Percentiles rank a stretch among this genome's conserved stretches.
Evolutionary conservation across 2,329 filamentous ascomycete genomes (phyloP).

Genomic region (Scytalidium sp.): DNA sequence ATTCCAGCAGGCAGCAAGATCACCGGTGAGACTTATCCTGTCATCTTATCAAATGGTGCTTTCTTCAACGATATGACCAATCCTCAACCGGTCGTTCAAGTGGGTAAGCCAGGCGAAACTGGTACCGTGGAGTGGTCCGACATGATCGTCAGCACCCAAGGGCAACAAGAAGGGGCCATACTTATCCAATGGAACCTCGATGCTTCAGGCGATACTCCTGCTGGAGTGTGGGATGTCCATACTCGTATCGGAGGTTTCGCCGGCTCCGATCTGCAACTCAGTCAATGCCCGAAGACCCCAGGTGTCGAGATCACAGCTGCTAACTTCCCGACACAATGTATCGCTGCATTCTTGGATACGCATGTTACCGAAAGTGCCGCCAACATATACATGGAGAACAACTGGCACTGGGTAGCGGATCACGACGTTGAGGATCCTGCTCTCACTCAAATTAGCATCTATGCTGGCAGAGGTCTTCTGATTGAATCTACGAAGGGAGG

Average conservation of each 20-base stretch:
- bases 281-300: conserved; percentile 63
- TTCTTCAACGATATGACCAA: conserved; percentile 39
- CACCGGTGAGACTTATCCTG: conserved; percentile 41
- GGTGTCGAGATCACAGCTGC: conserved; percentile 33
- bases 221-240: conserved; percentile 48
- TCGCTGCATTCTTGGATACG: conserved; percentile 31
- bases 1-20: conserved; percentile 40
- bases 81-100: conserved; percentile 46
- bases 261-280: conserved; percentile 41
- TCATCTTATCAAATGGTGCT: conserved; percentile 32
- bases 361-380: conserved; percentile 28
- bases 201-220: conserved; percentile 49
- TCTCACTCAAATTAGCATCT: conserved; percentile 55
- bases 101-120: conserved; percentile 50
- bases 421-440: conserved; percentile 33
- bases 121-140: conserved; percentile 62
- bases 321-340: conserved; percentile 29
- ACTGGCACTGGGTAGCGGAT: conserved; percentile 46
- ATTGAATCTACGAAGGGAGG: conserved; percentile 45
- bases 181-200: conserved; percentile 61
- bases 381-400: conserved; percentile 48
- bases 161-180: conserved; percentile 57
- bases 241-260: conserved; percentile 40
- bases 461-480: conserved; percentile 43
- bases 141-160: conserved; percentile 50